A percentile compares a stretch with the other conserved stretches of the same genome.
phyloP scores from a whole-genome alignment of 139 green algal genomes.

The Diplosphaera chodatii region DNA sequence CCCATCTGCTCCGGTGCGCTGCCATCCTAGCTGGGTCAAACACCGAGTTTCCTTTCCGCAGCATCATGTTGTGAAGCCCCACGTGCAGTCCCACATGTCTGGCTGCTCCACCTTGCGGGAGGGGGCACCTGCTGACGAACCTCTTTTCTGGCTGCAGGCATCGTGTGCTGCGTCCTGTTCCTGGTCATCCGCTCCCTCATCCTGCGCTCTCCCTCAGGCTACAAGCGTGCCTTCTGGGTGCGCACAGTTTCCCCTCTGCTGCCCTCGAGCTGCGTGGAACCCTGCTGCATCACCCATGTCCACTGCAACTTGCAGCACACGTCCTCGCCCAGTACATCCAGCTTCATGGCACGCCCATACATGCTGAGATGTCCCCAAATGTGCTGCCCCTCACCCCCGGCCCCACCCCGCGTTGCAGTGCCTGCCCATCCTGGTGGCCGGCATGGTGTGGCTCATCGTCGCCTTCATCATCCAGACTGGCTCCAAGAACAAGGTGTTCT shows the following conservation, averaged over 20 bases:
- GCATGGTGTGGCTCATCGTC: slow-evolving; percentile 43
- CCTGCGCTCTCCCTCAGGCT: slow-evolving; percentile 26
- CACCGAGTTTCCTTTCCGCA: too few species aligned
- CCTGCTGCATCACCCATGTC: not conserved
- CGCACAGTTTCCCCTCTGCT: not conserved
- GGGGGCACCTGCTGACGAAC: too few species aligned
- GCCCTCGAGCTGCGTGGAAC: not conserved
- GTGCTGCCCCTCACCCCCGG: too few species aligned
- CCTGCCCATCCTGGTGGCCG: slow-evolving; percentile 35
- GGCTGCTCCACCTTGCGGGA: too few species aligned
- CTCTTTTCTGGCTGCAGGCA: too few species aligned
- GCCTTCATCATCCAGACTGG: slow-evolving; percentile 65
- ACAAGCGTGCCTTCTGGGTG: slow-evolving; percentile 25
- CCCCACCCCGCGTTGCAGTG: too few species aligned
- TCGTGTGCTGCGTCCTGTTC: slow-evolving; percentile 26
- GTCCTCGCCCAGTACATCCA: not conserved
- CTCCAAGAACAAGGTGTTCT: slow-evolving; percentile 24
- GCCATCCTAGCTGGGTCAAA: too few species aligned
- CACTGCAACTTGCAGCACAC: not conserved
- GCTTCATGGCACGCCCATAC: not conserved
- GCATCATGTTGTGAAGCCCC: too few species aligned
- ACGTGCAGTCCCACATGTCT: too few species aligned
- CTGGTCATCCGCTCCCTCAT: slow-evolving; percentile 24
- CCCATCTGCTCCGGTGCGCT: slow-evolving; percentile 25
- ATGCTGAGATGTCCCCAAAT: too few species aligned